Conservation (phyloP, 176 grass and related monocot species). For the Oryza meridionalis region DNA sequence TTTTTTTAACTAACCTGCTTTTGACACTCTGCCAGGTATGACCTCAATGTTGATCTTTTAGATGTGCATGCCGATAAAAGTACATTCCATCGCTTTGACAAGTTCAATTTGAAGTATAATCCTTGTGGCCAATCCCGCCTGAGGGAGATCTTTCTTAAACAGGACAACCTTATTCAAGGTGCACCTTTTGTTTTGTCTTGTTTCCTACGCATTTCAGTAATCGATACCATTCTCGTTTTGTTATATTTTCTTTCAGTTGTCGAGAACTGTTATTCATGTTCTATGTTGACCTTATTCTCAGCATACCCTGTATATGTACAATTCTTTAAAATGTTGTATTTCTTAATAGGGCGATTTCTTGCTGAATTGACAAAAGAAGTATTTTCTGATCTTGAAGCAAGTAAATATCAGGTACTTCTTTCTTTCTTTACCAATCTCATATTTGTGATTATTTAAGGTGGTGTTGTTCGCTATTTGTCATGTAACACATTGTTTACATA, state of each 20-base stretch:
- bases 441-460: background rate
- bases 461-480: background rate
- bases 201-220: background rate
- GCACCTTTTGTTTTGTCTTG: conserved; percentile 27
- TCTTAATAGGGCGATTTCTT: conserved; percentile 74
- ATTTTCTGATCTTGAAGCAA: conserved; percentile 87
- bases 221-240: background rate
- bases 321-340: conserved; percentile 18
- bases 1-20: conserved; percentile 5
- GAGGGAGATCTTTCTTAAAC: conserved; percentile 95
- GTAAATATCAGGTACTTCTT: conserved; percentile 88
- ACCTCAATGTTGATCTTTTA: conserved; percentile 96
- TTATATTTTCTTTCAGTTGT: conserved; percentile 4
- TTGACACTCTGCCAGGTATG: conserved; percentile 61
- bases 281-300: conserved; percentile 13
- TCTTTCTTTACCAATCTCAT: conserved; percentile 17
- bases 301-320: background rate
- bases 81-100: conserved; percentile 99
- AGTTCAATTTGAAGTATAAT: conserved; percentile 98
- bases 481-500: background rate
- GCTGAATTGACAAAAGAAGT: conserved; percentile 93
- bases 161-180: conserved; percentile 99
- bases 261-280: conserved; percentile 3
- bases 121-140: conserved; percentile 92
- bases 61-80: conserved; percentile 98